Evolutionary conservation across 805 yeast genomes (phyloP).

Genomic region (Saturnispora kantuleensis): DNA sequence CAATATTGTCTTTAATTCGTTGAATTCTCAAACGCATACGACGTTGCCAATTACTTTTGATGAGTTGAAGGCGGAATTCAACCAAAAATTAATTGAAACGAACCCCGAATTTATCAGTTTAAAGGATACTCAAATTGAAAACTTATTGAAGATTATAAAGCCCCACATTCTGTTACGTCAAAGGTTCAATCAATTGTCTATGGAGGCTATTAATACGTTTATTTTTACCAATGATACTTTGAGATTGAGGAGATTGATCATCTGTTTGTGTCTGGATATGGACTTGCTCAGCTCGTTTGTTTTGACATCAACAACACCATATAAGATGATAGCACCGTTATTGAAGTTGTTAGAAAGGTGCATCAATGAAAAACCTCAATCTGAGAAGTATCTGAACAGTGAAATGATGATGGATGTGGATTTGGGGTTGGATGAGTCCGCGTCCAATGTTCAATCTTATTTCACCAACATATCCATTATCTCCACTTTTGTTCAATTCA

Average conservation of each 20-base stretch:
- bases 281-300: slow-evolving; percentile 34
- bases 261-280: slow-evolving; percentile 38
- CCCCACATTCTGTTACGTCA: slow-evolving; percentile 36
- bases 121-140: slow-evolving; percentile 44
- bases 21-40: slow-evolving; percentile 1
- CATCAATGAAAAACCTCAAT: slow-evolving; percentile 10
- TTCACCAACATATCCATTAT: slow-evolving; percentile 62
- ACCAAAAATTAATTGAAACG: slow-evolving; percentile 24
- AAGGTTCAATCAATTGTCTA: slow-evolving; percentile 29
- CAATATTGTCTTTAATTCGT: slow-evolving; percentile 6
- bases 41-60: slow-evolving; percentile 5
- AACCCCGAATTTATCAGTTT: slow-evolving; percentile 39
- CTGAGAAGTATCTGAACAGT: slow-evolving; percentile 11
- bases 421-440: slow-evolving; percentile 41
- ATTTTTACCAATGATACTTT: slow-evolving; percentile 32
- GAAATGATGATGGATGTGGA: slow-evolving; percentile 21
- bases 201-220: slow-evolving; percentile 27
- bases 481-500: slow-evolving; percentile 33
- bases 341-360: slow-evolving; percentile 43
- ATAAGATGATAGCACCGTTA: slow-evolving; percentile 32
- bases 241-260: slow-evolving; percentile 40
- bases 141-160: slow-evolving; percentile 39
- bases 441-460: slow-evolving; percentile 48
- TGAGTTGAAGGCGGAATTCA: slow-evolving; percentile 14
- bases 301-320: slow-evolving; percentile 34